Percentiles rank a stretch among this genome's conserved stretches.
phyloP scores from a whole-genome alignment of 176 grass and related monocot species.

The Phragmites australis region DNA sequence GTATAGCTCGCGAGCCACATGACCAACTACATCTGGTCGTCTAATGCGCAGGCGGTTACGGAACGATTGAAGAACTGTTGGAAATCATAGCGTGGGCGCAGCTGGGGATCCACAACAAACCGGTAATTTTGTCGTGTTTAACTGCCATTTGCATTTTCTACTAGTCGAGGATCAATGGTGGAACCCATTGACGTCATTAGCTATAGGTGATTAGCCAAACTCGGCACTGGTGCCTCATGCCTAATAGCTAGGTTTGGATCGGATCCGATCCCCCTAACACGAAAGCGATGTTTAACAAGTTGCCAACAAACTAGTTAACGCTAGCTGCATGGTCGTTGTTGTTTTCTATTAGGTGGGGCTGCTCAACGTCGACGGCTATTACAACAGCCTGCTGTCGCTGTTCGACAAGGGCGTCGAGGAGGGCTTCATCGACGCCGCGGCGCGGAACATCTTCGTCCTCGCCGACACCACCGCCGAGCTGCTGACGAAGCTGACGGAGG shows the following conservation, averaged over 20 bases:
- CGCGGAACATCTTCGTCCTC: slow-evolving; percentile 70
- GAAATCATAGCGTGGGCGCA: slow-evolving; percentile 96
- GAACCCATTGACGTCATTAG: too few species aligned
- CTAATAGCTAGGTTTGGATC: neutral
- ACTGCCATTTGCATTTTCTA: slow-evolving; percentile 34
- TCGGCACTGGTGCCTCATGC: neutral
- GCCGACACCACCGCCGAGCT: slow-evolving; percentile 66
- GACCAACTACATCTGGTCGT: too few species aligned
- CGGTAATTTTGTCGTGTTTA: slow-evolving; percentile 65
- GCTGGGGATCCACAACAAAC: slow-evolving; percentile 94
- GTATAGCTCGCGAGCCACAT: too few species aligned
- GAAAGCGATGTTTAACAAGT: neutral
- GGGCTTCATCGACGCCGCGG: slow-evolving; percentile 78
- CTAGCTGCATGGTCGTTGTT: neutral
- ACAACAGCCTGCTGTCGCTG: slow-evolving; percentile 73
- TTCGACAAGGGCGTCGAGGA: slow-evolving; percentile 92
- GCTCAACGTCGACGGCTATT: slow-evolving; percentile 95
- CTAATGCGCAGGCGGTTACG: slow-evolving; percentile 70
- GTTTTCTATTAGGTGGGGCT: slow-evolving; percentile 64
- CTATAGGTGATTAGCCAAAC: neutral
- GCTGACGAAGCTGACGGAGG: slow-evolving; percentile 34
- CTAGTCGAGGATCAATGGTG: too few species aligned
- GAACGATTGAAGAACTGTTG: slow-evolving; percentile 92
- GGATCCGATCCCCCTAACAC: neutral
- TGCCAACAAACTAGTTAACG: neutral